Evolutionary conservation across 2,329 filamentous ascomycete genomes (phyloP).

Genomic region (Shiraia bambusicola): DNA sequence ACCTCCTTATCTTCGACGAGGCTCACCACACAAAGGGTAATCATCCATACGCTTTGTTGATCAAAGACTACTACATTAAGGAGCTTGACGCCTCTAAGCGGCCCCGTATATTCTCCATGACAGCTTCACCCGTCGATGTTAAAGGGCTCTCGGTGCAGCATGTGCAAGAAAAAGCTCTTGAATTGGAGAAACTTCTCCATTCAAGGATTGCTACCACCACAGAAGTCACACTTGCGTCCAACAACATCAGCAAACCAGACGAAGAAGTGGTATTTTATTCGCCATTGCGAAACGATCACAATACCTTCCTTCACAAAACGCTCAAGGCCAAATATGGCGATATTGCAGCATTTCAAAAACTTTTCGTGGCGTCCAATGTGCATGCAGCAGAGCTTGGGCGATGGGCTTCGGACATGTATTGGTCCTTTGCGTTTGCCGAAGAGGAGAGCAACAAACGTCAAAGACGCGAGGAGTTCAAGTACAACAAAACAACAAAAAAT

Average conservation of each 20-base stretch:
- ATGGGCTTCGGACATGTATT: conserved; percentile 84
- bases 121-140: conserved; percentile 88
- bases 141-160: conserved; percentile 58
- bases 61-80: conserved; percentile 78
- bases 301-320: conserved; percentile 64
- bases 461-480: conserved; percentile 52
- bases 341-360: conserved; percentile 54
- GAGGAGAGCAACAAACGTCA: conserved; percentile 63
- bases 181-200: conserved; percentile 76
- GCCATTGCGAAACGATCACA: conserved; percentile 53
- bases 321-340: conserved; percentile 58
- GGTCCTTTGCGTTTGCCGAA: conserved; percentile 69
- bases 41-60: conserved; percentile 84
- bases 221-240: conserved; percentile 60
- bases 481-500: conserved; percentile 28
- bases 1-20: conserved; percentile 91
- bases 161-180: conserved; percentile 65
- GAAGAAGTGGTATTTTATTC: conserved; percentile 63
- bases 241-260: conserved; percentile 59
- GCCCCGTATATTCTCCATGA: conserved; percentile 92
- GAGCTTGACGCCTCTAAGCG: conserved; percentile 49
- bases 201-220: conserved; percentile 79
- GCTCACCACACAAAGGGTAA: conserved; percentile 95
- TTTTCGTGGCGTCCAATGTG: conserved; percentile 61
- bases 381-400: conserved; percentile 69